Conservation (phyloP, 176 grass and related monocot species). For the Oryza nivara region DNA sequence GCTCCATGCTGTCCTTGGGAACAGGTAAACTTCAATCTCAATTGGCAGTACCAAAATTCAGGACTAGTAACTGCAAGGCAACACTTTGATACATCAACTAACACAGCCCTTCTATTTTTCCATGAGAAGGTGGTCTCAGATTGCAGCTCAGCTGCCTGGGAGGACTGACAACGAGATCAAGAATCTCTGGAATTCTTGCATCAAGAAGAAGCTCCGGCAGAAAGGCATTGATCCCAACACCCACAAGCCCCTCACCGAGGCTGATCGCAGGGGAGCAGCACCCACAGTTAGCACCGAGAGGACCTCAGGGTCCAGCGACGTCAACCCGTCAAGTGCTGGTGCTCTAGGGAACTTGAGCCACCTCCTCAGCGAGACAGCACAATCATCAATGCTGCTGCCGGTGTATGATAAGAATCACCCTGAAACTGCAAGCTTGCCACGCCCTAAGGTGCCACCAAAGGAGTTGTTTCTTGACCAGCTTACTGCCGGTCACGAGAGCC, state of each 20-base stretch:
- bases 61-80: constrained; percentile 9
- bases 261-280: constrained; percentile 43
- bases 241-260: constrained; percentile 64
- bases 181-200: constrained; percentile 76
- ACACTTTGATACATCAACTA: constrained; percentile 42
- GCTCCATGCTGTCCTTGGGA: constrained; percentile 72
- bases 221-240: constrained; percentile 80
- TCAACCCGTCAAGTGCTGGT: constrained; percentile 51
- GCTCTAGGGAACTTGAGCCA: constrained; percentile 52
- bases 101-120: constrained; percentile 23
- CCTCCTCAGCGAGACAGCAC: constrained; percentile 60
- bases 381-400: constrained; percentile 55
- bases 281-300: constrained; percentile 51
- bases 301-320: constrained; percentile 61
- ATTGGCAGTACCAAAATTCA: constrained; percentile 34
- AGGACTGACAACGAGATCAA: constrained; percentile 86
- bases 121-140: constrained; percentile 70
- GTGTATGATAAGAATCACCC: constrained; percentile 42
- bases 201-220: constrained; percentile 82
- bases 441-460: constrained; percentile 52
- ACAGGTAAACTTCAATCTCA: constrained; percentile 56
- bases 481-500: constrained; percentile 47
- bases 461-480: constrained; percentile 60
- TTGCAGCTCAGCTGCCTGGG: constrained; percentile 72
- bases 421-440: constrained; percentile 51